Conservation (phyloP, 768 basidiomycete species). For the Russula emetica region DNA sequence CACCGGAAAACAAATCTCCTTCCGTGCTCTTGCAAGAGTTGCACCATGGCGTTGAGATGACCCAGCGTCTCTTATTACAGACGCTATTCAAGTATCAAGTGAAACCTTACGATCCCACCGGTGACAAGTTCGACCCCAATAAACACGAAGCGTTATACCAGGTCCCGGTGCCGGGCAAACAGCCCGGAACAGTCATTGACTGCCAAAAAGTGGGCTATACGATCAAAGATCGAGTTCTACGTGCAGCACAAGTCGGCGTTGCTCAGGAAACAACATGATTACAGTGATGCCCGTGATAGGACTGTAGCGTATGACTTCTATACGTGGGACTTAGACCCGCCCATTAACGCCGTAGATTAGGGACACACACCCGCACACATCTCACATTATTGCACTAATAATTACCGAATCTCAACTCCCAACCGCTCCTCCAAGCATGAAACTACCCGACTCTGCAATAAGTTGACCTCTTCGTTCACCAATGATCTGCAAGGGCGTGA, state of each 20-base stretch:
- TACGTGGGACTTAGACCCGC: conserved; percentile 18
- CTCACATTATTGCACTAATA: conserved; percentile 38
- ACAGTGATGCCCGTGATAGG: conserved; percentile 4
- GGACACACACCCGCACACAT: conserved; percentile 30
- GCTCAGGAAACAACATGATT: conserved; percentile 59
- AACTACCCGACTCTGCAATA: conserved; percentile 62
- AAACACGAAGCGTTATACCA: conserved; percentile 93
- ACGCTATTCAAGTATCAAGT: conserved; percentile 91
- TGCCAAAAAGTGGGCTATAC: conserved; percentile 88
- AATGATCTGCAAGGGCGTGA: conserved; percentile 54
- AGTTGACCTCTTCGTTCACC: conserved; percentile 85
- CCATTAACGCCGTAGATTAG: conserved; percentile 32
- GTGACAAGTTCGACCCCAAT: conserved; percentile 94
- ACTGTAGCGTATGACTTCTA: conserved; percentile 12
- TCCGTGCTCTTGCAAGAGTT: conserved; percentile 63
- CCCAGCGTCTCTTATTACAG: conserved; percentile 82
- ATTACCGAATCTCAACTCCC: conserved; percentile 85
- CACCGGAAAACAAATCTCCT: conserved; percentile 46
- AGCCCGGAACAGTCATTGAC: conserved; percentile 85
- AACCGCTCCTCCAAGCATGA: conserved; percentile 54
- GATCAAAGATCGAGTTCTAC: conserved; percentile 89
- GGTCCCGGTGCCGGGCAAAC: conserved; percentile 83
- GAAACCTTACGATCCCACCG: conserved; percentile 86
- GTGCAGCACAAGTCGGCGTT: conserved; percentile 96
- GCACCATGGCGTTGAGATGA: conserved; percentile 85